A percentile compares a stretch with the other conserved stretches of the same genome.
phyloP scores from a whole-genome alignment of 2,329 filamentous ascomycete species.

The Fusarium secorum region DNA sequence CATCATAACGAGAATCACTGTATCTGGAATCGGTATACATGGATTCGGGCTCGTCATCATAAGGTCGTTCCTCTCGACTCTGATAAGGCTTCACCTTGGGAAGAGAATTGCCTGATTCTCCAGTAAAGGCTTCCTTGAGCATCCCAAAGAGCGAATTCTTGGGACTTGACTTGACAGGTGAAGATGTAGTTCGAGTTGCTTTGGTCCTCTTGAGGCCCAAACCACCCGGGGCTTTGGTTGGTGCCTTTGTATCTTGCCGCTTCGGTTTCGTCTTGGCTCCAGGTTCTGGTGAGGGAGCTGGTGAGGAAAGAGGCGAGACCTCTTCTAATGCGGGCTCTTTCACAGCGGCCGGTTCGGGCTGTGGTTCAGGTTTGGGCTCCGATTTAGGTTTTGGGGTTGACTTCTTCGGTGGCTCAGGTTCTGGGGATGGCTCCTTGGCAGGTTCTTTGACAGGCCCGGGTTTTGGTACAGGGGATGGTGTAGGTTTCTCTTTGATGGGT shows the following conservation, averaged over 20 bases:
- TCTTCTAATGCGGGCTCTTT: constrained; percentile 13
- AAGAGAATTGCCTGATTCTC: constrained; percentile 62
- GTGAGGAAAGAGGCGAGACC: constrained; percentile 15
- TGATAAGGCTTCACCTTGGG: constrained; percentile 58
- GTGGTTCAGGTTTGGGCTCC: constrained; percentile 1
- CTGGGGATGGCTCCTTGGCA: constrained; percentile 14
- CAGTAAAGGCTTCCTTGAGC: constrained; percentile 68
- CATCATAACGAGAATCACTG: constrained; percentile 28
- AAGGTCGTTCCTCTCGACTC: constrained; percentile 54
- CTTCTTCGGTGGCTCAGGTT: constrained; percentile 22
- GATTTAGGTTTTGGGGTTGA: constrained; percentile 4
- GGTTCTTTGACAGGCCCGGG: constrained; percentile 20
- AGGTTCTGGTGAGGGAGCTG: constrained; percentile 19
- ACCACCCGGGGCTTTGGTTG: constrained; percentile 34
- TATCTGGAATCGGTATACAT: constrained; percentile 38
- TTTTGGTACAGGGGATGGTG: constrained; percentile 4
- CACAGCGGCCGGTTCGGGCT: constrained; percentile 2
- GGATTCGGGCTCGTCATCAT: constrained; percentile 39
- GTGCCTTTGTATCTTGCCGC: constrained; percentile 30
- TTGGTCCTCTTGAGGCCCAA: constrained; percentile 61
- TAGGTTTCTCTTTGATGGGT: constrained; percentile 7
- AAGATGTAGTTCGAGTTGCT: constrained; percentile 60
- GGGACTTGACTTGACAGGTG: constrained; percentile 55
- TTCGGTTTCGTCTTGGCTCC: constrained; percentile 28
- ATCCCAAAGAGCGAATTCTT: constrained; percentile 65